phyloP scores from a whole-genome alignment of 768 basidiomycete species.

The Dioszegia hungarica region DNA sequence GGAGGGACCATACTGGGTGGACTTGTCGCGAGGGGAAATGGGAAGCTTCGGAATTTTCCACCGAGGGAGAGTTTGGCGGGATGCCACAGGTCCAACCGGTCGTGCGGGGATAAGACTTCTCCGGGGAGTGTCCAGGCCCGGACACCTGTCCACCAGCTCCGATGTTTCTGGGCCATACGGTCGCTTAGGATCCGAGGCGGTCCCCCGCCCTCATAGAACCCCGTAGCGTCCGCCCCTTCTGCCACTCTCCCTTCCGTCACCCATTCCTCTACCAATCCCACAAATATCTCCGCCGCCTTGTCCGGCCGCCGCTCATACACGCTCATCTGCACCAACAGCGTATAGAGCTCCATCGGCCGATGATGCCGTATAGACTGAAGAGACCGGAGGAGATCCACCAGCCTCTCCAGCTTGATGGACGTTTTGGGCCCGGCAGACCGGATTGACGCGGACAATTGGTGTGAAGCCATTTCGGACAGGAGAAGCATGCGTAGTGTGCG shows the following conservation, averaged over 20 bases:
- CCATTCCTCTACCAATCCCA: constrained; percentile 50
- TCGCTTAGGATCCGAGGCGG: constrained; percentile 17
- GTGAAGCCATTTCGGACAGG: background rate
- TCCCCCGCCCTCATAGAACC: constrained; percentile 39
- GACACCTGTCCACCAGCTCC: constrained; percentile 44
- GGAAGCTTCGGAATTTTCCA: constrained; percentile 44
- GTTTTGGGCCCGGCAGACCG: background rate
- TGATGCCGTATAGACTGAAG: constrained; percentile 8
- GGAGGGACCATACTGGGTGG: constrained; percentile 41
- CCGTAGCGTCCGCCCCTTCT: constrained; percentile 32
- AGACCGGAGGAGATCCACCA: background rate
- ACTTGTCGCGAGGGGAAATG: constrained; percentile 39
- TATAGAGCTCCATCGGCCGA: constrained; percentile 7
- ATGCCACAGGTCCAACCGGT: constrained; percentile 45
- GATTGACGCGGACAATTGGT: background rate
- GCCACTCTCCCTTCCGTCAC: constrained; percentile 46
- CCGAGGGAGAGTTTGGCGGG: constrained; percentile 34
- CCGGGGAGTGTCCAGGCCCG: constrained; percentile 43
- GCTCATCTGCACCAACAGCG: background rate
- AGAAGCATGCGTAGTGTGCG: constrained; percentile 1
- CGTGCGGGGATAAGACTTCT: constrained; percentile 40
- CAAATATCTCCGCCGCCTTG: constrained; percentile 43
- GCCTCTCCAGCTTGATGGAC: background rate
- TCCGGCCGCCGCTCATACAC: constrained; percentile 16
- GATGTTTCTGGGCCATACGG: constrained; percentile 9